Conservation (phyloP, 306 rosid species). For the Citrullus colocynthis region DNA sequence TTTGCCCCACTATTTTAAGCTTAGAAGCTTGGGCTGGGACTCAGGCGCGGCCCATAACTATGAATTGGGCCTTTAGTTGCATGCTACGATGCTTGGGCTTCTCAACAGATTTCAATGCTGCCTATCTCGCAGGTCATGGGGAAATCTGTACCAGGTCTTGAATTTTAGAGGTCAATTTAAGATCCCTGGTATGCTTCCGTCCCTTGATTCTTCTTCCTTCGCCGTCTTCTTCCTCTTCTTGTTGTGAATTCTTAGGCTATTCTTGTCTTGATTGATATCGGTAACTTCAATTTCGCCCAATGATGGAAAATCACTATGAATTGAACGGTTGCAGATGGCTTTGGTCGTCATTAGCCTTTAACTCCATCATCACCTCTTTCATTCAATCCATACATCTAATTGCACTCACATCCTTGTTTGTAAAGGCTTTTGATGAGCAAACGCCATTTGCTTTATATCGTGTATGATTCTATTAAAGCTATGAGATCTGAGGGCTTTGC, state of each 20-base stretch:
- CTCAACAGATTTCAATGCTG: no score
- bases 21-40: no score
- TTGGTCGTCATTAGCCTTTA: neutral
- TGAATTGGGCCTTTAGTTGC: no score
- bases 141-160: neutral
- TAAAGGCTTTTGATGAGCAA: neutral
- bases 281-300: neutral
- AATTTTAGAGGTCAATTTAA: neutral
- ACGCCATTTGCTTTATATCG: neutral
- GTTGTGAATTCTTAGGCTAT: neutral
- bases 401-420: neutral
- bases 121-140: no score
- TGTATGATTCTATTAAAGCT: neutral
- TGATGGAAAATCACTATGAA: neutral
- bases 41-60: no score
- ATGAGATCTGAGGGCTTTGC: slow-evolving; percentile 8
- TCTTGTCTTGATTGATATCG: neutral
- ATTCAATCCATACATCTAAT: neutral
- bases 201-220: neutral
- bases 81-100: no score
- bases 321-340: slow-evolving; percentile 1
- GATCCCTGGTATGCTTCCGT: neutral
- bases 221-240: neutral
- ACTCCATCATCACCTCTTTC: neutral
- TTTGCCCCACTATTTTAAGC: no score